Base-by-base conservation (phyloP, 2,329 filamentous ascomycete genomes). In the Cladophialophora exuberans region DNA sequence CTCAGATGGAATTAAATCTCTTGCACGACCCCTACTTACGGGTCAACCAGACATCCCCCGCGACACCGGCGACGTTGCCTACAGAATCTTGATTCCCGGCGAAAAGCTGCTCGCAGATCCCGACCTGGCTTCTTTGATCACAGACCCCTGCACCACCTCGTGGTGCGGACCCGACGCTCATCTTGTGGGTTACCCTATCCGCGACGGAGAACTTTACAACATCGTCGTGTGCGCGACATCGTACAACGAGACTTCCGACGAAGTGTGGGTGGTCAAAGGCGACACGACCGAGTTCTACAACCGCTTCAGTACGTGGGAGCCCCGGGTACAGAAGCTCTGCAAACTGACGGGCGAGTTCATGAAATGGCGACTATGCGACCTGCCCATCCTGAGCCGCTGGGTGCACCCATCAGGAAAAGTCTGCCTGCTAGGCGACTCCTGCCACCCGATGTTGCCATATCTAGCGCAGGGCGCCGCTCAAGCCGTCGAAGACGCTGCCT, bases 151-250 rank as follows among this genome's bases (percentile, higher is more conserved):
- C 11, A 51, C 44, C 3, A 25, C 55, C 20, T 41, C 43, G 6
- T 49, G 50, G 35, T 45, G 25, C n/a, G 45, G 43, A 2, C 52
- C 58, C 11, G 18, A 43, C 13, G 39, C 47, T 11, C 25, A 61
- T 39, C 35, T 60, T 0, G 82, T 88, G 0, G 80, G 78, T 0
- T 89, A 88, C 67, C 82, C 82, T 0, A 65, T 89, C 46, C 76
- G 83, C 1, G 77, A 72, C 0, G 83, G 84, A 0, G 71, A 72
- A 0, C 78, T 85, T 73, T 85, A 82, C 60, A 89, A 89, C 54
- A 76, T 89, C 4, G 85, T 88, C 20, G 6, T 53, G 2, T 36
- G 30, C 30, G 41, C 20, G 10, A 44, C 36, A 6, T n/a, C 35
- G 7, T 30, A 35, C 23, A 10, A 25, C 20, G 50, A 42, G 43